phyloP scores from a whole-genome alignment of 2,329 filamentous ascomycete species.

The Colletotrichum siamense region DNA sequence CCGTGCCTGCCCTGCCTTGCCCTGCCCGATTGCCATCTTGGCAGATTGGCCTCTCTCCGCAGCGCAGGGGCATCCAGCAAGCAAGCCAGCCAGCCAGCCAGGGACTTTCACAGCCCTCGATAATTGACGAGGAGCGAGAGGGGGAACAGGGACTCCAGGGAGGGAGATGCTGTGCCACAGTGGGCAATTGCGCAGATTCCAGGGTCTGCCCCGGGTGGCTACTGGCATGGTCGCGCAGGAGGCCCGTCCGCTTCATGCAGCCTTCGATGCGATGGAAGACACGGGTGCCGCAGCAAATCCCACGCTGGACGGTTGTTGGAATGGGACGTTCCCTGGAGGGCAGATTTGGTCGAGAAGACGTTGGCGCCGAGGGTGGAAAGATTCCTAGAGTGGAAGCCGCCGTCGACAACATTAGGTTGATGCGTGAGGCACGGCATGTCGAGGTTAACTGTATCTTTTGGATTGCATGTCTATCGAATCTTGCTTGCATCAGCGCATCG shows the following conservation, averaged over 20 bases:
- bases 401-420: not conserved
- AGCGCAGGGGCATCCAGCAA: not conserved
- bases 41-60: not conserved
- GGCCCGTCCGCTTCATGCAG: slow-evolving; percentile 16
- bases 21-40: not conserved
- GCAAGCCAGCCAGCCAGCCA: not conserved
- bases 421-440: not conserved
- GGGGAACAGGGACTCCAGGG: not conserved
- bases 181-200: not conserved
- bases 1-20: not conserved
- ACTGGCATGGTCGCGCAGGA: slow-evolving; percentile 5
- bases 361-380: not conserved
- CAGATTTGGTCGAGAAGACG: slow-evolving; percentile 7
- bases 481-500: not conserved
- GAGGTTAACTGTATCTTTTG: slow-evolving; percentile 2
- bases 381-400: not conserved
- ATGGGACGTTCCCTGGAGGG: not conserved
- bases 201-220: slow-evolving; percentile 5
- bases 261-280: not conserved
- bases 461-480: not conserved
- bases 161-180: slow-evolving; percentile 1
- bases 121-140: not conserved
- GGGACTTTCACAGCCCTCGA: not conserved
- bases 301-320: not conserved
- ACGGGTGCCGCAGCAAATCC: slow-evolving; percentile 1